A percentile compares a stretch with the other conserved stretches of the same genome.
phyloP scores from a whole-genome alignment of 1,139 yeast species.

The Candida glucosophila region DNA sequence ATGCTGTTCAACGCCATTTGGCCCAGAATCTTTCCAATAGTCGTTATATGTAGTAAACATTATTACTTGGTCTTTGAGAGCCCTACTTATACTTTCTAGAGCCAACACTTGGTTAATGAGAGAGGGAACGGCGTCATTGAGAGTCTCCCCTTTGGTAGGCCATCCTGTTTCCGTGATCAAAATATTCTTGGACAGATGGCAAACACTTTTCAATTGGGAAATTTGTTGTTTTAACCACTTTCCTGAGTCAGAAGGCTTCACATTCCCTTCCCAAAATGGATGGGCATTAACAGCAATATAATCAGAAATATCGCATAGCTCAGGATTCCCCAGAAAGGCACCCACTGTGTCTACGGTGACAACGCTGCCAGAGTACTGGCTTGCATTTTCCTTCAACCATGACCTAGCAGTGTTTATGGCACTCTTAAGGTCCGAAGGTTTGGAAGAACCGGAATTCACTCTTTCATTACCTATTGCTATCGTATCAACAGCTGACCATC shows the following conservation, averaged over 20 bases:
- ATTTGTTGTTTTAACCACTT: slow-evolving; percentile 62
- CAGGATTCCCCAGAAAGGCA: slow-evolving; percentile 66
- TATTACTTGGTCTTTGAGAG: slow-evolving; percentile 48
- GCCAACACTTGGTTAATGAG: slow-evolving; percentile 53
- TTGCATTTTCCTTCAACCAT: slow-evolving; percentile 42
- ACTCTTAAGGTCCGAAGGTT: slow-evolving; percentile 44
- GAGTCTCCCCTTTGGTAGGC: slow-evolving; percentile 65
- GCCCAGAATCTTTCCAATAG: slow-evolving; percentile 69
- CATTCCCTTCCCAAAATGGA: slow-evolving; percentile 70
- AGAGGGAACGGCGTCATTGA: slow-evolving; percentile 68
- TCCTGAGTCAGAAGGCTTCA: slow-evolving; percentile 60
- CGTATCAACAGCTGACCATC: slow-evolving; percentile 68
- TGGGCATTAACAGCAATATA: slow-evolving; percentile 78
- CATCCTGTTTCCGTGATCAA: slow-evolving; percentile 74
- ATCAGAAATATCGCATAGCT: slow-evolving; percentile 61
- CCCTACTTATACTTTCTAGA: slow-evolving; percentile 42
- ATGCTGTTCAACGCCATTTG: slow-evolving; percentile 58
- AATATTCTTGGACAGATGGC: slow-evolving; percentile 51
- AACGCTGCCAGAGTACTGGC: slow-evolving; percentile 61
- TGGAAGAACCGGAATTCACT: slow-evolving; percentile 60
- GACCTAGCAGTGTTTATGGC: slow-evolving; percentile 51
- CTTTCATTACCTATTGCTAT: slow-evolving; percentile 77
- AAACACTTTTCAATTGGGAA: slow-evolving; percentile 54
- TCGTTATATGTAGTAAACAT: slow-evolving; percentile 71
- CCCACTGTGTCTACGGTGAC: slow-evolving; percentile 76